Percentiles rank a stretch among this genome's conserved stretches.
These are phyloP conservation scores for Aspergillus sp. DNA, from an alignment of 2,329 filamentous ascomycete species.

Conservation along the genomic window DNA sequence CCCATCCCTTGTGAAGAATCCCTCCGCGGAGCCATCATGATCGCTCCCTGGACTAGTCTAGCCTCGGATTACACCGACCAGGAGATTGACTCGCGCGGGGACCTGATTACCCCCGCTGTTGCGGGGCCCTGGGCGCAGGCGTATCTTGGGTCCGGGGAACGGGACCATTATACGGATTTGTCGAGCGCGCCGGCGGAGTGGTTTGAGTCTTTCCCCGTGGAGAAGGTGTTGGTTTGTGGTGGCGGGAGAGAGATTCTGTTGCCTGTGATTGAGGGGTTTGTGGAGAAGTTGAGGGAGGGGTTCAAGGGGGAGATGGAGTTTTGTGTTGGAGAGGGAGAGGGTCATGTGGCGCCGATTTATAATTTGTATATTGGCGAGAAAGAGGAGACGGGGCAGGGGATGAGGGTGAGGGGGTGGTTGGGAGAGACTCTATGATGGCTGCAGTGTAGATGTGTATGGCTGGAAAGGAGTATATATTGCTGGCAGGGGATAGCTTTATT, in stretches of 20 bases:
- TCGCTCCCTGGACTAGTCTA: constrained; percentile 62
- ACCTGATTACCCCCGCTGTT: constrained; percentile 49
- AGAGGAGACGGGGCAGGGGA: constrained; percentile 43
- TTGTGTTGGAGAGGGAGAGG: constrained; percentile 41
- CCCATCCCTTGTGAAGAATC: constrained; percentile 44
- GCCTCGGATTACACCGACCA: constrained; percentile 47
- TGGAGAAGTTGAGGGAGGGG: constrained; percentile 46
- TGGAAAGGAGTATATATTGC: neutral
- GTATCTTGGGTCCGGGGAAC: constrained; percentile 46
- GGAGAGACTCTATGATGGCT: constrained; percentile 22
- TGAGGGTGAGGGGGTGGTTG: constrained; percentile 40
- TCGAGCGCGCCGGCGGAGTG: constrained; percentile 52
- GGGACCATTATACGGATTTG: constrained; percentile 58
- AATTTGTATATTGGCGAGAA: constrained; percentile 38
- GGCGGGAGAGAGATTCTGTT: constrained; percentile 60
- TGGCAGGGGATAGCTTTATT: neutral
- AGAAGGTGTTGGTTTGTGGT: constrained; percentile 54
- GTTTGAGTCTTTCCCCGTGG: constrained; percentile 54
- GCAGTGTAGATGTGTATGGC: constrained; percentile 11
- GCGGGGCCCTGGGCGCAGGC: constrained; percentile 50
- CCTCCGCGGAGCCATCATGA: constrained; percentile 54
- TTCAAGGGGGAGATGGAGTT: constrained; percentile 32
- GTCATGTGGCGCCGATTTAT: constrained; percentile 47
- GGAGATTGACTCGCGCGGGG: constrained; percentile 51
- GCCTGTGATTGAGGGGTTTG: constrained; percentile 57